These are phyloP conservation scores for Cerrena zonata DNA, from an alignment of 1,284 basidiomycete species.

Conservation along the genomic window DNA sequence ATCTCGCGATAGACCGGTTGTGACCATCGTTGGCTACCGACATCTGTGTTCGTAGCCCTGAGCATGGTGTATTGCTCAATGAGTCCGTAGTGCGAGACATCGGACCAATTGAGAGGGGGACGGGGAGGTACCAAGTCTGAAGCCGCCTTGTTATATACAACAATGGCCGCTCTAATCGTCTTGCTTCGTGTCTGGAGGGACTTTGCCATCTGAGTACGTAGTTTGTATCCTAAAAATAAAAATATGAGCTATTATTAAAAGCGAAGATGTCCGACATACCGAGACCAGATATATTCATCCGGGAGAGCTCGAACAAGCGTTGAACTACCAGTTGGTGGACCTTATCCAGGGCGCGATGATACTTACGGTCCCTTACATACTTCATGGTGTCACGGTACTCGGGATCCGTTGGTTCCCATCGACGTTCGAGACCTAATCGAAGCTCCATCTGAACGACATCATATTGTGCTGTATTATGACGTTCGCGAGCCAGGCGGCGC, in stretches of 20 bases:
- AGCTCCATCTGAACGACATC: no score
- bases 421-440: no score
- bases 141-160: slow-evolving; percentile 23
- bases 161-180: slow-evolving; percentile 18
- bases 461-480: no score
- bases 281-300: slow-evolving; percentile 23
- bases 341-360: no score
- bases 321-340: no score
- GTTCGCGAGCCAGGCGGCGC: no score
- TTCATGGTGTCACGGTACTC: no score
- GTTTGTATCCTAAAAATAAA: slow-evolving; percentile 18
- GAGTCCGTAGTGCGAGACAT: slow-evolving; percentile 28
- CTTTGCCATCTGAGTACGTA: no score
- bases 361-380: no score
- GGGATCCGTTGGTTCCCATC: no score
- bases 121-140: slow-evolving; percentile 20
- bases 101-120: slow-evolving; percentile 22
- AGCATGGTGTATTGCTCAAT: slow-evolving; percentile 33
- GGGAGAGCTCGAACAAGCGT: slow-evolving; percentile 28
- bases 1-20: slow-evolving; percentile 10
- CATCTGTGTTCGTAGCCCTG: slow-evolving; percentile 24
- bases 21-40: slow-evolving; percentile 26
- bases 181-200: slow-evolving; percentile 19
- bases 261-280: slow-evolving; percentile 13
- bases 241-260: not conserved